A percentile compares a stretch with the other conserved stretches of the same genome.
Conservation (phyloP, 148 eudicot genomes). For the Persicaria tinctoria region DNA sequence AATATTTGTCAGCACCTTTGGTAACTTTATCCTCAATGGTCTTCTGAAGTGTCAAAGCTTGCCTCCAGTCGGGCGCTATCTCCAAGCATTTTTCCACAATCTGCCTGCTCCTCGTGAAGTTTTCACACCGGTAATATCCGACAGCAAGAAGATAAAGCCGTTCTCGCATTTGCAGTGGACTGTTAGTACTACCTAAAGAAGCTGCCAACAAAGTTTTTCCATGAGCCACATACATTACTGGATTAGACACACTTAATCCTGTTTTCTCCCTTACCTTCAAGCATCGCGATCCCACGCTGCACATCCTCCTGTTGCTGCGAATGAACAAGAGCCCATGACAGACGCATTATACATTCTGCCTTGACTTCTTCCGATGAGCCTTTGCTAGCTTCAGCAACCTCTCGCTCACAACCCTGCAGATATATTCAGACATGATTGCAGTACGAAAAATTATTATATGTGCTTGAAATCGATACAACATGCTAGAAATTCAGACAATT, state of each 20-base stretch:
- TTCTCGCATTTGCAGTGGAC: slow-evolving; percentile 63
- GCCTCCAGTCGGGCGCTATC: slow-evolving; percentile 46
- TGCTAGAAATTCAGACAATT: not conserved
- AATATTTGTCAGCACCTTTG: slow-evolving; percentile 21
- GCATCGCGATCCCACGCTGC: slow-evolving; percentile 61
- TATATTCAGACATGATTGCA: not conserved
- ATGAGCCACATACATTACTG: not conserved
- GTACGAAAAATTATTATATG: not conserved
- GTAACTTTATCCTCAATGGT: slow-evolving; percentile 30
- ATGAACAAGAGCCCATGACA: slow-evolving; percentile 70
- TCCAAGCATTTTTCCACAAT: slow-evolving; percentile 69
- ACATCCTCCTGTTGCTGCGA: slow-evolving; percentile 43
- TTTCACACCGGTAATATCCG: slow-evolving; percentile 77
- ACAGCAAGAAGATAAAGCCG: slow-evolving; percentile 78
- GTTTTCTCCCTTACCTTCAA: slow-evolving; percentile 32
- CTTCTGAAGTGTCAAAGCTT: slow-evolving; percentile 27
- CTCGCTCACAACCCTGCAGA: slow-evolving; percentile 53
- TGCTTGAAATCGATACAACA: not conserved
- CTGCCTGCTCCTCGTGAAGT: slow-evolving; percentile 58
- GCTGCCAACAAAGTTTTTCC: slow-evolving; percentile 7
- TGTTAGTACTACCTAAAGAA: slow-evolving; percentile 30
- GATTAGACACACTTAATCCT: not conserved
- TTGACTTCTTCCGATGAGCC: slow-evolving; percentile 32
- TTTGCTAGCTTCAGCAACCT: slow-evolving; percentile 50
- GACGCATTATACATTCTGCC: slow-evolving; percentile 42